These are phyloP conservation scores for Ceratocystis albifundus DNA, from an alignment of 2,329 filamentous ascomycete species.

Conservation along the genomic window DNA sequence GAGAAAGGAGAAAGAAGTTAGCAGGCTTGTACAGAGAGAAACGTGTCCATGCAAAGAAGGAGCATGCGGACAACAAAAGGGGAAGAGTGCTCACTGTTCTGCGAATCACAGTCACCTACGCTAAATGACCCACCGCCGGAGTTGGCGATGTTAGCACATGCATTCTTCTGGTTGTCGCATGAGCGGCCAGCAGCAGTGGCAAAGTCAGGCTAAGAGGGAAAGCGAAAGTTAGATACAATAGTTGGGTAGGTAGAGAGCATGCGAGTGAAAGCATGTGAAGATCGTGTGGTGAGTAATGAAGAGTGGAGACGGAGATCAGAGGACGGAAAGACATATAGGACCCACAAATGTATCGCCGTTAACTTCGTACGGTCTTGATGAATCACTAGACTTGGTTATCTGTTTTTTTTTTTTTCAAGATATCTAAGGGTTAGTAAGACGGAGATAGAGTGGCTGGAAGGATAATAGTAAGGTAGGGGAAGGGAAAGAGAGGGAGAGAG, in stretches of 20 bases:
- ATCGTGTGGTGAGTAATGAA: slow-evolving; percentile 9
- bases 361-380: slow-evolving; percentile 35
- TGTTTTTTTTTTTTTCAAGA: slow-evolving; percentile 20
- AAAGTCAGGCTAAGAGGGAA: slow-evolving; percentile 33
- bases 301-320: background rate
- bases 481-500: background rate
- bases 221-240: background rate
- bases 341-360: slow-evolving; percentile 37
- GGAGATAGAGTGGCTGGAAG: background rate
- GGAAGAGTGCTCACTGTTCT: slow-evolving; percentile 32
- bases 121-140: slow-evolving; percentile 28
- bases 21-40: background rate
- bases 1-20: background rate
- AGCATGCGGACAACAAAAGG: background rate
- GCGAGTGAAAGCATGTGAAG: background rate
- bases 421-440: background rate
- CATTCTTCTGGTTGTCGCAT: slow-evolving; percentile 41
- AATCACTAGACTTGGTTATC: slow-evolving; percentile 34
- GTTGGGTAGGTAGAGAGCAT: background rate
- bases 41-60: background rate
- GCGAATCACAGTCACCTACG: slow-evolving; percentile 37
- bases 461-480: background rate
- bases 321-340: background rate
- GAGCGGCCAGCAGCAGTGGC: slow-evolving; percentile 34
- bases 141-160: slow-evolving; percentile 36